A percentile compares a stretch with the other conserved stretches of the same genome.
Conservation (phyloP, 352 stramenopile genomes). For the Phytopythium oedochilum region DNA sequence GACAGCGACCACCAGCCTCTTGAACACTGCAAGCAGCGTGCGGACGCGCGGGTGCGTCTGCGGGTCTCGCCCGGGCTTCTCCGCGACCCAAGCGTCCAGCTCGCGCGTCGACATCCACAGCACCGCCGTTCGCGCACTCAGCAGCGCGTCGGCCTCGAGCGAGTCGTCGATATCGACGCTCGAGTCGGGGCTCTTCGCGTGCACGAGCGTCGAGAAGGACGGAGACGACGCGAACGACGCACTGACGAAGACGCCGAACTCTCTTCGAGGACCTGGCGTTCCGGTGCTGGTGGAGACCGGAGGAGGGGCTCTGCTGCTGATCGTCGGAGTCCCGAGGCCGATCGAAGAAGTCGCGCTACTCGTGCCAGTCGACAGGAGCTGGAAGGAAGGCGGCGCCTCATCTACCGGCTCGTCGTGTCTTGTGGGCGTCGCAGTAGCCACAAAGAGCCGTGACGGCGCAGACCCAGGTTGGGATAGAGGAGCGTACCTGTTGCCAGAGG, state of each 20-base stretch:
- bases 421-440: too few species aligned
- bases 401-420: conserved; percentile 3
- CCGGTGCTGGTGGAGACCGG: neutral
- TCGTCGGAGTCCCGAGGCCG: too few species aligned
- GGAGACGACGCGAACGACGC: conserved; percentile 22
- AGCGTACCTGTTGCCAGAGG: neutral
- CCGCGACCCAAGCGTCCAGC: conserved; percentile 13
- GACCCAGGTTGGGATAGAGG: too few species aligned
- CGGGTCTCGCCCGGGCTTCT: conserved; percentile 18
- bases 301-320: neutral
- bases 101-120: conserved; percentile 17
- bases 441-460: too few species aligned
- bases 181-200: conserved; percentile 7
- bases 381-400: conserved; percentile 9
- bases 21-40: conserved; percentile 36
- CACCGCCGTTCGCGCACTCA: conserved; percentile 34
- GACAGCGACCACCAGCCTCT: conserved; percentile 45
- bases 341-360: too few species aligned
- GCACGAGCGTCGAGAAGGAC: conserved; percentile 18
- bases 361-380: conserved; percentile 4
- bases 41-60: conserved; percentile 22
- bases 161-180: conserved; percentile 30
- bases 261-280: neutral
- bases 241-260: conserved; percentile 26
- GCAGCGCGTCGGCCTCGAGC: conserved; percentile 40